Base-by-base conservation (phyloP, 306 rosid species). In the Oxytropis ochrocephala region DNA sequence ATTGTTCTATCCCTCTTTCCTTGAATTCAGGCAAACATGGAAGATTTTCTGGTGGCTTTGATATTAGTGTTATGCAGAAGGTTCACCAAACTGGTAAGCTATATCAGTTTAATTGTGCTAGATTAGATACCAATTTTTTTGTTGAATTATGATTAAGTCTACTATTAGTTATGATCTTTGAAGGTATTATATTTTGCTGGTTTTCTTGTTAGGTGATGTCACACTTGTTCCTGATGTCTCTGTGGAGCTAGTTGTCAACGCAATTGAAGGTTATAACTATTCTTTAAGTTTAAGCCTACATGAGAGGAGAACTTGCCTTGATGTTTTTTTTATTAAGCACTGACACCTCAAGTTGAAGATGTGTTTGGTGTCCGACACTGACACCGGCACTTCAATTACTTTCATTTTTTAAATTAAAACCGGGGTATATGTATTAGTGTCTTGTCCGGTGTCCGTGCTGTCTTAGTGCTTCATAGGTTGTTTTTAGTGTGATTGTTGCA, bases 41-140 rank as follows among this genome's bases (percentile, higher is more conserved):
- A 50, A 83, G 80, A 77, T 95, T 95, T 78, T 95, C 92, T 12
- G 99, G 89, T 59, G 99, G 99, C 6, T 91, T 95, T 69, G 99
- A 95, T 67, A 95, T 95, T 76, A 89, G 84, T 81, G 95, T 95
- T 74, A 87, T 95, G 67, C 87, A 79, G 85, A 87, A 75, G 79
- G 86, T 91, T 87, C 99, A 95, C 66, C 63, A 80, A 70, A 87
- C 91, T 61, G 99, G 99, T 94, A 83, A 38, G 84, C 32, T 43
- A 33, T 32, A 39, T 16, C 32, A 18, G 61, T 39, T 8, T 24
- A 16, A 17, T 39, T 67, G 21, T 60, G 17, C 53, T 66, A n/a
- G 44, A 39, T 29, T 24, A 6, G 24, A 42, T 27, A 7, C 16
- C 42, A 29, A 4, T 5, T 4, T 58, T 67, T 58, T 67, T 29